Evolutionary conservation across 2,329 filamentous ascomycete species (phyloP).

Genomic region (Alternaria burnsii): DNA sequence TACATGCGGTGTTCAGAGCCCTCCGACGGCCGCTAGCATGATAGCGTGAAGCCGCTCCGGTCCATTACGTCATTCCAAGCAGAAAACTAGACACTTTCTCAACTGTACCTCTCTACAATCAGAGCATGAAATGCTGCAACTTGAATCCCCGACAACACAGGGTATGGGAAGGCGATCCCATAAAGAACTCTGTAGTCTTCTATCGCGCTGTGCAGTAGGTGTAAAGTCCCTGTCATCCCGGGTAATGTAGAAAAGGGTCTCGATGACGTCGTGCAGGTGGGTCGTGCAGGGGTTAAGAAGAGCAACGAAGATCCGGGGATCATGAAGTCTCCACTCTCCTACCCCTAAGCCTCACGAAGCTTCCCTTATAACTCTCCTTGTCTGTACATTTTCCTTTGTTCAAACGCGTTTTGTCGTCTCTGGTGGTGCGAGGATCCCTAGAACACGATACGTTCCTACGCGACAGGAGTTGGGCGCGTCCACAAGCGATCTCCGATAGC

Average conservation of each 20-base stretch:
- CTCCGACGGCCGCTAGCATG: no score
- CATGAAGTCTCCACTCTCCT: conserved; percentile 13
- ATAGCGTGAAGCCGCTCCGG: no score
- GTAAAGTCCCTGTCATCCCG: background rate
- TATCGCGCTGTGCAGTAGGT: no score
- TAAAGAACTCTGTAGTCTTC: no score
- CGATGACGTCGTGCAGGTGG: conserved; percentile 11
- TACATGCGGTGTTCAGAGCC: no score
- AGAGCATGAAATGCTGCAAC: no score
- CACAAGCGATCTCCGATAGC: conserved; percentile 10
- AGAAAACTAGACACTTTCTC: no score
- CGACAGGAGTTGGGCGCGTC: conserved; percentile 6
- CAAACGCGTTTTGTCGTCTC: background rate
- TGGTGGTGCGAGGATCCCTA: background rate
- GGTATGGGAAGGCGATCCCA: no score
- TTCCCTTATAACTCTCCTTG: background rate
- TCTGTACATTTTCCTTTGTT: conserved; percentile 3
- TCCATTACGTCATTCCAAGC: no score
- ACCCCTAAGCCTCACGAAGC: conserved; percentile 9
- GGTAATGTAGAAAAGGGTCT: conserved; percentile 7
- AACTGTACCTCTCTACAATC: no score
- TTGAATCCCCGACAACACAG: no score
- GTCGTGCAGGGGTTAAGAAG: background rate
- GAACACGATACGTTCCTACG: background rate
- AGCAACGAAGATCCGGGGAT: conserved; percentile 16